Evolutionary conservation across 2,329 filamentous ascomycete species (phyloP), one percentile per base, ranked within the genome.

Genomic region (Phialophora chinensis): DNA sequence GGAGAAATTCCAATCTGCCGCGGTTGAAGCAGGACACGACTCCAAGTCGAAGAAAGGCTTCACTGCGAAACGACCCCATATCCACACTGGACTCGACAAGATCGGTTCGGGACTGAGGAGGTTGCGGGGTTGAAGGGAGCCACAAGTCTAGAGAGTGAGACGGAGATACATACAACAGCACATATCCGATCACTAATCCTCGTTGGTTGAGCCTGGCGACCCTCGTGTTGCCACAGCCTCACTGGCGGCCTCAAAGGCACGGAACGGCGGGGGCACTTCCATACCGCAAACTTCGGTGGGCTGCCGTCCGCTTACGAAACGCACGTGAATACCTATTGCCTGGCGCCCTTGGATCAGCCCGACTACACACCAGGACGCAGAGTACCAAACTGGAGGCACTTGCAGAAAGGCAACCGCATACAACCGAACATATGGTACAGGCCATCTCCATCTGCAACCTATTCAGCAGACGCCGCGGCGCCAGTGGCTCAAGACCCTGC

Each of bases 41-140:
- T 29, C 47, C 44, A 60, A 54, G 25, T 63, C 59, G 6, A 49
- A 29, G n/a, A 54, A 55, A 31, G 52, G 64, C 4, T 68, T 66
- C 53, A 66, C 66, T n/a, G 59, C 68, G 20, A 67, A 67, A 31
- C 63, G 68, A 57, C 66, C 65, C 31, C 68, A 70, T 47, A 38
- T 68, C 27, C 60, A 68, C 55, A 4, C 20, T 29, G 49, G 49
- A 52, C 63, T 70, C 44, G 63, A 66, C 33, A 65, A 62, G 53
- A 65, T 70, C 42, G 59, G 65, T 1, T 60, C 62, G 2, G 60
- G 60, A 14, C n/a, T 70, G 23, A 63, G 68, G 42, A 59, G 27
- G 44, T 55, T 68, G n/a, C 63, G 68, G 25, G 68, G 66, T n/a
- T 69, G 59, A 67, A 25, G 4, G 14, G 14, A n/a, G 38, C 38